Evolutionary conservation across 164 flowering plant species (phyloP).

Genomic region (Vitis vinifera): ASM3070453v1 NC_081811.1:25970501-25971000

Average conservation of each 20-base stretch:
- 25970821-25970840: too few relatives aligned
- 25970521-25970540: background rate
- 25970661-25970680: background rate
- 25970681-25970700: background rate
- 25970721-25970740: too few relatives aligned
- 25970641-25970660: background rate
- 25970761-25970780: too few relatives aligned
- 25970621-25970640: background rate
- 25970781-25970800: too few relatives aligned
- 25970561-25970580: background rate
- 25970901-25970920: too few relatives aligned
- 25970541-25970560: background rate
- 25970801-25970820: too few relatives aligned
- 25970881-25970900: too few relatives aligned
- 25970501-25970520: background rate
- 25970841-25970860: too few relatives aligned
- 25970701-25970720: too few relatives aligned
- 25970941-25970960: background rate
- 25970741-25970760: background rate
- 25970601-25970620: background rate
- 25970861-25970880: too few relatives aligned
- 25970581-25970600: background rate
- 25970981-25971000: background rate
- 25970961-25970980: background rate
- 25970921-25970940: background rate